Percentiles rank a stretch among this genome's conserved stretches.
phyloP scores from a whole-genome alignment of 2,329 filamentous ascomycete species.

The Ophiostoma australiae region DNA sequence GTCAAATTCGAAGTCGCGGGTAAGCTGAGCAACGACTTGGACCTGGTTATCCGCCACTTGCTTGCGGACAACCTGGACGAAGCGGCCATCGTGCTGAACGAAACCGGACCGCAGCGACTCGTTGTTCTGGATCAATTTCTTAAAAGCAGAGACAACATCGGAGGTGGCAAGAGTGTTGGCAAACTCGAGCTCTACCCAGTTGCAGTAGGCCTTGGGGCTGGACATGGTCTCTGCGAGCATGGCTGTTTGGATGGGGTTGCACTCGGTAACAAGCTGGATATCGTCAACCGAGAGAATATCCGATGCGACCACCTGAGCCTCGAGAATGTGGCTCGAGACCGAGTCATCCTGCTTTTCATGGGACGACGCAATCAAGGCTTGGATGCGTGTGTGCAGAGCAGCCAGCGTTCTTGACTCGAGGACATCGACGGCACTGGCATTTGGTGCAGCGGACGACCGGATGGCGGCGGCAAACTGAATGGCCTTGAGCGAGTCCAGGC shows the following conservation, averaged over 20 bases:
- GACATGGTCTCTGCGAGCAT: conserved; percentile 73
- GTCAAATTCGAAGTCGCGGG: conserved; percentile 39
- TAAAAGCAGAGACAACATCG: conserved; percentile 46
- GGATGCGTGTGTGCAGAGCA: conserved; percentile 28
- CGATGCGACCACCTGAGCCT: not conserved
- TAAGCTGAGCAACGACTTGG: conserved; percentile 36
- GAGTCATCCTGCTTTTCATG: not conserved
- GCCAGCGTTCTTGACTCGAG: conserved; percentile 49
- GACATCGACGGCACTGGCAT: conserved; percentile 55
- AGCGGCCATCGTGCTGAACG: conserved; percentile 46
- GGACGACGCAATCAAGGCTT: not conserved
- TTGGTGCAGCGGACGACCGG: conserved; percentile 48
- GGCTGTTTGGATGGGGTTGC: conserved; percentile 68
- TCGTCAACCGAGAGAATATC: not conserved
- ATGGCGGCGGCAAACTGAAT: conserved; percentile 58
- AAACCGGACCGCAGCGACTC: conserved; percentile 73
- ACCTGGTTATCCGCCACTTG: conserved; percentile 43
- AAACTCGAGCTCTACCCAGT: conserved; percentile 65
- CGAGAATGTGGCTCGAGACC: not conserved
- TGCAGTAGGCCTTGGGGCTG: conserved; percentile 64
- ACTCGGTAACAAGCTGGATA: conserved; percentile 39
- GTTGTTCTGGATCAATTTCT: conserved; percentile 49
- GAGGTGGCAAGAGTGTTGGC: conserved; percentile 13
- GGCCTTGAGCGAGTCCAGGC: conserved; percentile 41
- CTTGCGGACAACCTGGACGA: conserved; percentile 62